These are phyloP conservation scores for Pleodorina starrii DNA, from an alignment of 139 green algal genomes.

Conservation along the genomic window DNA sequence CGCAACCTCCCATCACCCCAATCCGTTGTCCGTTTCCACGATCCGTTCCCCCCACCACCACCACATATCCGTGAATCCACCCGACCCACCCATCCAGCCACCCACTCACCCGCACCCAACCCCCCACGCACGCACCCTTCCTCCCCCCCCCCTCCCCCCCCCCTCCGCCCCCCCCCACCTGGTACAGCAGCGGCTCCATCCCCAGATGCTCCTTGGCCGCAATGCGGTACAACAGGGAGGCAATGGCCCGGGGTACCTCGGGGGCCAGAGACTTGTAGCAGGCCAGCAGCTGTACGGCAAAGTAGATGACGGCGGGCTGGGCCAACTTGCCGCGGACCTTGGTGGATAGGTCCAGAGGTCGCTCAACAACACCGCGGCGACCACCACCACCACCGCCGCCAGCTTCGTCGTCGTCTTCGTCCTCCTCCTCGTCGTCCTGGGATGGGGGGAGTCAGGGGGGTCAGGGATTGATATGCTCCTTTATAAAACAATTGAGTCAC, in stretches of 20 bases:
- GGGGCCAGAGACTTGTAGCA: constrained; percentile 66
- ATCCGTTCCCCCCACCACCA: no score
- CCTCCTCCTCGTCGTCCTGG: constrained; percentile 6
- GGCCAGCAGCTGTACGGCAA: constrained; percentile 55
- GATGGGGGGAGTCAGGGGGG: no score
- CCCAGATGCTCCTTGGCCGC: constrained; percentile 54
- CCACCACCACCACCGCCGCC: no score
- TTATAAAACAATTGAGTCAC: no score
- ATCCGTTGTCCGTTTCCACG: no score
- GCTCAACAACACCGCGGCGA: constrained; percentile 45
- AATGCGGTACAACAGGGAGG: constrained; percentile 76
- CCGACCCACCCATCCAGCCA: no score
- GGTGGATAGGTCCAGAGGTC: constrained; percentile 62
- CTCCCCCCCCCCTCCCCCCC: not conserved
- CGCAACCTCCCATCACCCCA: no score
- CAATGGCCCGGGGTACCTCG: constrained; percentile 72
- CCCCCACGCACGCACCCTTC: not conserved
- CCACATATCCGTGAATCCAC: no score
- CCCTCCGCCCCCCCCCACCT: constrained; percentile 52
- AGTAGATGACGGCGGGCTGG: constrained; percentile 77
- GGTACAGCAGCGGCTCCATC: constrained; percentile 88
- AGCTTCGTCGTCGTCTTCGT: constrained; percentile 1
- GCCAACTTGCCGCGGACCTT: constrained; percentile 67
- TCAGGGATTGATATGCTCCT: no score
- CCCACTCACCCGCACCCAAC: not conserved